Base-by-base conservation (phyloP, 345 rosid species). In the Euphorbia lathyris region DNA sequence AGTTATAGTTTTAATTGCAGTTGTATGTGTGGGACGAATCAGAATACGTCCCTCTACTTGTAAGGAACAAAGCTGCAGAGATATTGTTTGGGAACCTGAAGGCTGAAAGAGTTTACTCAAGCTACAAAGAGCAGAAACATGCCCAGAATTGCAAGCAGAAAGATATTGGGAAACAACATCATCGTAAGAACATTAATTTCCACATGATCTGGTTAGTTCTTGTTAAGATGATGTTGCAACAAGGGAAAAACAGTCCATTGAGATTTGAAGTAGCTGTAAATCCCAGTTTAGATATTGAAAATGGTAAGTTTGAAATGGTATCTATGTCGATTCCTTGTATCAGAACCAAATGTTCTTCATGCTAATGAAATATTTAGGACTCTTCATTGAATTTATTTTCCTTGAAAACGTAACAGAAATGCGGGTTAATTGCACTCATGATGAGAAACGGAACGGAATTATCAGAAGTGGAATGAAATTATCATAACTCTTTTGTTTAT, bases 31-130 rank as follows among this genome's bases (percentile, higher is more conserved):
- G 88, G 86, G 92, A 87, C 72, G 86, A 85, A 66, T 76, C 74
- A 9, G 86, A 79, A 10, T 76, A 81, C 71, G 26, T 84, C 60
- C 85, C 92, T 0, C 80, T 86, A 26, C 84, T 82, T 3, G 79
- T 84, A 34, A 81, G 74, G 72, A 87, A 86, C 86, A 75, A 78
- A 53, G 88, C 88, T 9, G 90, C 90, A 0, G 90, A 85, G 73
- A 60, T 82, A 32, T 68, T 86, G 76, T 86, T 86, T 16, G 90
- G 87, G 52, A 82, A 78, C 77, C 78, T 86, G 70, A 78, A 61
- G 55, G 88, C 92, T 4, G 84, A 84, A 60, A 79, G 76, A 71
- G 83, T 81, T 11, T 48, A 77, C 45, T 59, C 22, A 5, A 34
- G 78, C 66, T 58, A 69, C 12, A 61, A 30, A 65, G 66, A 38